Conservation (phyloP, 2,329 filamentous ascomycete genomes). For the Fusarium goolgardi region DNA sequence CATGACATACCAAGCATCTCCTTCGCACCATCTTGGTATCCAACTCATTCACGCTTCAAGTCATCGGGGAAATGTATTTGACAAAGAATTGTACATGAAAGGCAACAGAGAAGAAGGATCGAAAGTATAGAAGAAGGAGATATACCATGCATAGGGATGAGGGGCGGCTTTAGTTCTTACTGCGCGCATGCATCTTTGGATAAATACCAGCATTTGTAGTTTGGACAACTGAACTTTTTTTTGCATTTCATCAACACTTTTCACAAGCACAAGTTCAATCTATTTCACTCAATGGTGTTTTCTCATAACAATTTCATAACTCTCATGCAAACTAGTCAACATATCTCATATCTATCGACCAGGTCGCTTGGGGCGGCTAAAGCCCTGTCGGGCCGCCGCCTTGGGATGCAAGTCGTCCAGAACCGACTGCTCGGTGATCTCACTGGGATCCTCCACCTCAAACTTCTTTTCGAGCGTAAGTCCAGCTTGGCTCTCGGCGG, state of each 20-base stretch:
- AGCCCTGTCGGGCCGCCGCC: slow-evolving; percentile 73
- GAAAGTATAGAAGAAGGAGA: slow-evolving; percentile 38
- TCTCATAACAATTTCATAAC: slow-evolving; percentile 10
- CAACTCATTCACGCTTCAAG: slow-evolving; percentile 23
- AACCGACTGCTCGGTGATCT: slow-evolving; percentile 76
- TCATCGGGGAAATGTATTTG: slow-evolving; percentile 4
- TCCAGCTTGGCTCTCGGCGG: slow-evolving; percentile 74
- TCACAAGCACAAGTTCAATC: not conserved
- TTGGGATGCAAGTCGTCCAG: slow-evolving; percentile 75
- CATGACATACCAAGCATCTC: not conserved
- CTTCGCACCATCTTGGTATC: too few species aligned
- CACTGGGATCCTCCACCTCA: slow-evolving; percentile 73
- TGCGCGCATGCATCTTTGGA: slow-evolving; percentile 46
- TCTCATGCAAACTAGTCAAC: too few species aligned
- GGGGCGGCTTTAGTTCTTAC: slow-evolving; percentile 42
- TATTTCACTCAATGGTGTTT: not conserved
- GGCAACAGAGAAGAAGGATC: slow-evolving; percentile 7
- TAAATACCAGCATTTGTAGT: slow-evolving; percentile 49
- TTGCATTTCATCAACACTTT: slow-evolving; percentile 20
- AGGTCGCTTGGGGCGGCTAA: slow-evolving; percentile 83
- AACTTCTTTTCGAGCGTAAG: slow-evolving; percentile 77
- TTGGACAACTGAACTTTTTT: slow-evolving; percentile 46
- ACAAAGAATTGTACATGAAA: slow-evolving; percentile 1
- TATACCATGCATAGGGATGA: slow-evolving; percentile 45
- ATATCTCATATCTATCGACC: slow-evolving; percentile 62